Percentiles rank a stretch among this genome's conserved stretches.
Evolutionary conservation across 1,139 yeast species (phyloP).

Genomic region (Dujonia santamariae): DNA sequence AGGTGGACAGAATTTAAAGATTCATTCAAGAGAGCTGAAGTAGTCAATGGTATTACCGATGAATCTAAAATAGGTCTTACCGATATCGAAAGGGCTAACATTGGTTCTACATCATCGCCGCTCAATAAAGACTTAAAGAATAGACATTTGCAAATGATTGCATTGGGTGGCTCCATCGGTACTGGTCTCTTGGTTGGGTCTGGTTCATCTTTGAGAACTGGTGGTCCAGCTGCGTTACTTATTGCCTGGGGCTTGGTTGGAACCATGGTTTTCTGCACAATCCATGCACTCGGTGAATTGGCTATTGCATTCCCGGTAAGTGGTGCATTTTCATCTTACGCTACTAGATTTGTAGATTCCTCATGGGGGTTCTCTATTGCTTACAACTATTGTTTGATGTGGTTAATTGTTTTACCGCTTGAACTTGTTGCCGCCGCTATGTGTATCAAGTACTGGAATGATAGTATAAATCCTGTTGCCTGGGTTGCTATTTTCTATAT

Average conservation of each 20-base stretch:
- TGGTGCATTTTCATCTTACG: constrained; percentile 76
- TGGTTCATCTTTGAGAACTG: constrained; percentile 61
- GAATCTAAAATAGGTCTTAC: constrained; percentile 12
- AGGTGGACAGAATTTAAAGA: constrained; percentile 24
- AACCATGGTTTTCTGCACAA: constrained; percentile 67
- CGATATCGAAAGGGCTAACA: constrained; percentile 28
- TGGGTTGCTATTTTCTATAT: constrained; percentile 63
- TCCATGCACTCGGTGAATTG: constrained; percentile 84
- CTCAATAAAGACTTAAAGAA: constrained; percentile 38
- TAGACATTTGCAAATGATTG: constrained; percentile 61
- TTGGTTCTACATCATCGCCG: constrained; percentile 29
- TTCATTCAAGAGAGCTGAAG: constrained; percentile 36
- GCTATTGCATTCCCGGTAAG: constrained; percentile 77
- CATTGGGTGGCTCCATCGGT: constrained; percentile 66
- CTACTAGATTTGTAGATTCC: constrained; percentile 66
- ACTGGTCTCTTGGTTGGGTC: constrained; percentile 74
- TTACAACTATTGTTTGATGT: constrained; percentile 78
- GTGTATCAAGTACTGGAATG: constrained; percentile 64
- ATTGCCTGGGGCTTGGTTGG: constrained; percentile 70
- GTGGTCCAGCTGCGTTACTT: constrained; percentile 80
- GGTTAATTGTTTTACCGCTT: constrained; percentile 73
- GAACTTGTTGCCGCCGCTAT: constrained; percentile 78
- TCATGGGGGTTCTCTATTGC: constrained; percentile 80
- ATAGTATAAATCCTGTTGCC: constrained; percentile 59
- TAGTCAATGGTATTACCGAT: constrained; percentile 8